Percentiles rank a stretch among this genome's conserved stretches.
Conservation (phyloP, 1,284 basidiomycete species). For the Trichosporon faecale region DNA sequence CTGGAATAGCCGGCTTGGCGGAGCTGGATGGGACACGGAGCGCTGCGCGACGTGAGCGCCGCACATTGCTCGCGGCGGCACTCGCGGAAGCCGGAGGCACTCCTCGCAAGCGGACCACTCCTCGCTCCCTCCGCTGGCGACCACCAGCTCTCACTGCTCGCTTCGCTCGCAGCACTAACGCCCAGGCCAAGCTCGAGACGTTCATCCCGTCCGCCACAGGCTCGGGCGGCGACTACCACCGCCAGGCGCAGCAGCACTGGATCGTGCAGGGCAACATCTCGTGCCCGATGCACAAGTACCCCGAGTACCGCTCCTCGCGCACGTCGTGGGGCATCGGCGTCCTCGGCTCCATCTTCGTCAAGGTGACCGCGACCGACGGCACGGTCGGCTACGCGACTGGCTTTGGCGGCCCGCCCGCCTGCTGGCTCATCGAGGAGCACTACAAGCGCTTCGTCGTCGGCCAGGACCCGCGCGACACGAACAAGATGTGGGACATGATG, state of each 20-base stretch:
- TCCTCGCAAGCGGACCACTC: not conserved
- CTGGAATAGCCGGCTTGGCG: not conserved
- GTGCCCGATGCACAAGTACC: conserved; percentile 56
- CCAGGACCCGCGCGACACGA: conserved; percentile 57
- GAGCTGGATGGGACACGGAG: not conserved
- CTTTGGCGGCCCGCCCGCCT: conserved; percentile 58
- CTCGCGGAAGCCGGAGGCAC: too few relatives aligned
- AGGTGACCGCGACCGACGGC: conserved; percentile 57
- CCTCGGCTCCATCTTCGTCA: conserved; percentile 57
- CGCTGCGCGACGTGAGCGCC: not conserved
- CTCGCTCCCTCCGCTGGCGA: too few relatives aligned
- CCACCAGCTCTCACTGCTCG: not conserved
- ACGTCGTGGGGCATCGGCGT: conserved; percentile 54
- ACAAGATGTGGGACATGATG: conserved; percentile 56
- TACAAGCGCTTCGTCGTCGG: conserved; percentile 58
- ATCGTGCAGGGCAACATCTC: conserved; percentile 52
- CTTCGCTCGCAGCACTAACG: not conserved
- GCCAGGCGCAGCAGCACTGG: conserved; percentile 50
- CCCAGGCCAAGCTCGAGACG: conserved; percentile 51
- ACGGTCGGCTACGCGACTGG: conserved; percentile 57
- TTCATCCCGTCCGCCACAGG: conserved; percentile 52
- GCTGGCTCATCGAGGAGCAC: conserved; percentile 59
- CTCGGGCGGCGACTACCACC: conserved; percentile 59
- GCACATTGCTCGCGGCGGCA: too few relatives aligned
- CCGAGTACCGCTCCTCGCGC: conserved; percentile 55